Evolutionary conservation across 2,329 filamentous ascomycete species (phyloP).

Genomic region (Fusarium sp.): DNA sequence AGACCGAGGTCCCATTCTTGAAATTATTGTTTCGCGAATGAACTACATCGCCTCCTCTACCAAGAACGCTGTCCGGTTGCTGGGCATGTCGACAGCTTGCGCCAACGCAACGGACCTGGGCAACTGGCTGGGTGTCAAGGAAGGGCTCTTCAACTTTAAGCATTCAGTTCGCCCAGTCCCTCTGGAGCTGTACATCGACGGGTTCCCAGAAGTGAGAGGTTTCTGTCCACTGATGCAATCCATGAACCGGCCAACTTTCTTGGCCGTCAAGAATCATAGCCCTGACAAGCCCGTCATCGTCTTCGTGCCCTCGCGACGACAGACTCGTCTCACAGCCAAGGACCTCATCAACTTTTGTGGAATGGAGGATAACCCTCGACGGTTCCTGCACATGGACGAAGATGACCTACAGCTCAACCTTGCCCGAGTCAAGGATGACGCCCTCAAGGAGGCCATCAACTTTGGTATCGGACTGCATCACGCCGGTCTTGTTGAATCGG

Average conservation of each 20-base stretch:
- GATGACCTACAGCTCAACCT: constrained; percentile 93
- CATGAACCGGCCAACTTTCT: constrained; percentile 97
- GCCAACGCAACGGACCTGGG: constrained; percentile 94
- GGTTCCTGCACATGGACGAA: constrained; percentile 94
- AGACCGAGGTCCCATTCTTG: constrained; percentile 95
- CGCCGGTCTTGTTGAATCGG: constrained; percentile 94
- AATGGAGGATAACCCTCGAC: constrained; percentile 96
- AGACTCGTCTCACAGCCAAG: constrained; percentile 94
- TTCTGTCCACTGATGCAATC: constrained; percentile 99
- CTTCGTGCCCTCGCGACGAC: constrained; percentile 94
- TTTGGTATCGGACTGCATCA: constrained; percentile 98
- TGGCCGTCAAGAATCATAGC: constrained; percentile 96
- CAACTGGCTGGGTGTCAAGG: constrained; percentile 97
- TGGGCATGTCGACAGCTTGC: constrained; percentile 99
- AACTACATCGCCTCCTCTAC: constrained; percentile 98
- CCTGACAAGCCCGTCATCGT: constrained; percentile 98
- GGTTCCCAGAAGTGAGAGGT: constrained; percentile 93
- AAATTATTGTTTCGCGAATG: constrained; percentile 96
- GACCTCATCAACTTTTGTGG: constrained; percentile 98
- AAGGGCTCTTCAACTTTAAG: constrained; percentile 95
- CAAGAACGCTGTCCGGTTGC: constrained; percentile 87
- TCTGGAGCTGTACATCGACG: constrained; percentile 96
- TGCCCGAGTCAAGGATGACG: constrained; percentile 92
- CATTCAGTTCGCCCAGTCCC: constrained; percentile 98
- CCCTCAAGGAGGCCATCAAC: constrained; percentile 91